Evolutionary conservation across 1,284 basidiomycete species (phyloP), one percentile per base, ranked within the genome.

Genomic region (Marasmius fiardii): DNA sequence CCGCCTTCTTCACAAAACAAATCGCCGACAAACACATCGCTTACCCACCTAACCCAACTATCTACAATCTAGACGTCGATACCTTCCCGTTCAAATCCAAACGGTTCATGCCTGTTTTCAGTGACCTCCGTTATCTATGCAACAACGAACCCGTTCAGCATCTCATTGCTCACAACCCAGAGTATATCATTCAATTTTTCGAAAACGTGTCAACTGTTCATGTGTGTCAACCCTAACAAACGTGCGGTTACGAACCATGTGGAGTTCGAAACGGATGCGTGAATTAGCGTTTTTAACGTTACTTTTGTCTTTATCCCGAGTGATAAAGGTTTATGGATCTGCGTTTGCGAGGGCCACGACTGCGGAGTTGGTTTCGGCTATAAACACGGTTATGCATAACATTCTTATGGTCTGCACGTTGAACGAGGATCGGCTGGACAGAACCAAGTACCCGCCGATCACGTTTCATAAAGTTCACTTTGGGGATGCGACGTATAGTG

Each of bases 281-380:
- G 94, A 93, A 92, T 95, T 59, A 91, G 87, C 64, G 90, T 95
- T 8, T 97, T 97, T 74, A 93, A 94, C 64, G 87, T 95, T 28
- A 93, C 93, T 5, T n/a, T 82, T 95, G 6, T 94, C 93, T 24
- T 74, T 98, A 14, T 89, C 91, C 2, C 85, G 93, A 43, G 84
- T 94, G 41, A 91, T 93, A 72, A 92, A 93, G 66, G 88, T 90
- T 4, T 91, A 93, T 59, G 94, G 93, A 7, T 90, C 92, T 63
- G 88, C 90, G 0, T 94, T 55, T 47, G 51, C 35, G 21, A 31
- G 78, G 54, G 81, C 83, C 8, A 78, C 71, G 0, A 74, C 82
- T 0, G 72, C 77, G 0, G 81, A 88, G 62, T 79, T 96, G 21
- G 75, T 89, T 21, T 69, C 72, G 3, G 90, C 90, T 0, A 85